phyloP scores from a whole-genome alignment of 2,329 filamentous ascomycete genomes.

The Plectosphaerella cucumerina region DNA sequence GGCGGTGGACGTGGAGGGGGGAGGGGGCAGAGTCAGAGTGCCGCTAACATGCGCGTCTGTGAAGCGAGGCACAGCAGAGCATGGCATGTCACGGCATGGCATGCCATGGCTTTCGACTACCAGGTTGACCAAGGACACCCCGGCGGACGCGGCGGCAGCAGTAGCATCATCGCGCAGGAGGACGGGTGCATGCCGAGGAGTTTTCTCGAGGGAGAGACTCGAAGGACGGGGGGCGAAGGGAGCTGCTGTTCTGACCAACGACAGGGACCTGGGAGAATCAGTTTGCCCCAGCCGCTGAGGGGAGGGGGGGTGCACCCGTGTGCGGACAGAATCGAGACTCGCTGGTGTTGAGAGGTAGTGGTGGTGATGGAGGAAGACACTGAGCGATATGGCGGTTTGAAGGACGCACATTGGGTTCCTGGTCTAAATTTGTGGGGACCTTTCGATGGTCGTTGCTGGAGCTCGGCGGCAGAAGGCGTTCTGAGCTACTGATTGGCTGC shows the following conservation, averaged over 20 bases:
- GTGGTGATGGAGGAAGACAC: not conserved
- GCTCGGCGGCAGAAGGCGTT: not conserved
- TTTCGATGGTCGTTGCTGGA: too few species aligned
- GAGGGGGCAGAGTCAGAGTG: not conserved
- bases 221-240: not conserved
- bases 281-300: too few species aligned
- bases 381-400: not conserved
- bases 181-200: not conserved
- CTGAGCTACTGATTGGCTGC: not conserved
- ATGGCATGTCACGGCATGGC: constrained; percentile 1
- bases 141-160: not conserved
- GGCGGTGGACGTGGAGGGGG: not conserved
- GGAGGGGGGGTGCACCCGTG: too few species aligned
- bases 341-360: not conserved
- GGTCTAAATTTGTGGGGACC: too few species aligned
- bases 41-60: not conserved
- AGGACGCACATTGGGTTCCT: too few species aligned
- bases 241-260: too few species aligned
- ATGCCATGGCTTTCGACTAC: constrained; percentile 1
- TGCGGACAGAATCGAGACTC: too few species aligned
- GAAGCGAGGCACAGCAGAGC: constrained; percentile 6
- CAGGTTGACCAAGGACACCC: not conserved
- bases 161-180: not conserved
- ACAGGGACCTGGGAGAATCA: too few species aligned
- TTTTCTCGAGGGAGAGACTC: not conserved